phyloP scores from a whole-genome alignment of 306 rosid genomes.

The Casuarina glauca region DNA sequence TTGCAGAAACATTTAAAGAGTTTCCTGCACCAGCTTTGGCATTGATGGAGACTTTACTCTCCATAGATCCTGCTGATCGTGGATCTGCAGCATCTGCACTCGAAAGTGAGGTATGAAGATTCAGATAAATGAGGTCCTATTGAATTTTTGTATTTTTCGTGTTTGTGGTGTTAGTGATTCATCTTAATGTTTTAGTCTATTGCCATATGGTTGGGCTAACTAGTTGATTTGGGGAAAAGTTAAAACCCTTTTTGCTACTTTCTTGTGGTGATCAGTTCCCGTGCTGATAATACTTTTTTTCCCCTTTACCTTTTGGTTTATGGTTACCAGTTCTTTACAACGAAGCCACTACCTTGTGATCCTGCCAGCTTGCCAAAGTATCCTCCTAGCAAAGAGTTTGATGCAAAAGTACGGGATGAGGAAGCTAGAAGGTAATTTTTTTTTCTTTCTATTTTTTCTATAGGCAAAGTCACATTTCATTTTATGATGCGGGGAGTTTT shows the following conservation, averaged over 20 bases:
- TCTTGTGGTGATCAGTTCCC: constrained; percentile 13
- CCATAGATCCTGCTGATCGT: constrained; percentile 91
- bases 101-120: constrained; percentile 66
- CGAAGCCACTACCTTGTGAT: constrained; percentile 95
- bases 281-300: constrained; percentile 3
- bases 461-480: no score
- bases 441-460: background rate
- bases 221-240: background rate
- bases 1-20: constrained; percentile 81
- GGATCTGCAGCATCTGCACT: constrained; percentile 83
- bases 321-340: constrained; percentile 68
- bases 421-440: constrained; percentile 81
- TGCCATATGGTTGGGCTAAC: background rate
- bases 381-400: constrained; percentile 99
- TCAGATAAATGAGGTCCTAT: background rate
- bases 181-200: background rate
- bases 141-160: constrained; percentile 8
- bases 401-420: constrained; percentile 92
- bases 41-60: constrained; percentile 72
- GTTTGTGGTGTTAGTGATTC: background rate
- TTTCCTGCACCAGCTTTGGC: constrained; percentile 78
- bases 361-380: constrained; percentile 93
- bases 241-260: background rate
- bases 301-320: constrained; percentile 14
- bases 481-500: no score